A percentile compares a stretch with the other conserved stretches of the same genome.
These are phyloP conservation scores for Fusarium kyushuense DNA, from an alignment of 2,329 filamentous ascomycete species.

Conservation along the genomic window DNA sequence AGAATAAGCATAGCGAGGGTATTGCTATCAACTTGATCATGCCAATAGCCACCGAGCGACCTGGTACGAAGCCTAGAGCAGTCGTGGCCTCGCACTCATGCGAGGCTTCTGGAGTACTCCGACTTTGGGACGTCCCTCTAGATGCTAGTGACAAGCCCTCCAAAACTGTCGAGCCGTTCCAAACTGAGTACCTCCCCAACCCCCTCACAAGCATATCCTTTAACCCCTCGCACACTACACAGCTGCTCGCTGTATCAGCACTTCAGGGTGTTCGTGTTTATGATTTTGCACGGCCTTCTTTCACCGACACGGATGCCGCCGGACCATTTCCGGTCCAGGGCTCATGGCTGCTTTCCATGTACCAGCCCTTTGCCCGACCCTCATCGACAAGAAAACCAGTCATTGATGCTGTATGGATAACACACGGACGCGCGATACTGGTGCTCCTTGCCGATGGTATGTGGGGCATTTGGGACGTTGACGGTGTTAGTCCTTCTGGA, in stretches of 20 bases:
- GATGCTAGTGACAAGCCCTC: slow-evolving; percentile 53
- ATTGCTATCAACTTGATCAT: slow-evolving; percentile 66
- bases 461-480: slow-evolving; percentile 77
- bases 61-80: slow-evolving; percentile 55
- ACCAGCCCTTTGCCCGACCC: slow-evolving; percentile 66
- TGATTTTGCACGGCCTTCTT: slow-evolving; percentile 67
- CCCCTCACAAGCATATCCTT: slow-evolving; percentile 69
- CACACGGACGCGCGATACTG: slow-evolving; percentile 69
- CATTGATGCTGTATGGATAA: slow-evolving; percentile 72
- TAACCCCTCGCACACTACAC: slow-evolving; percentile 69
- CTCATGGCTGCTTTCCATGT: slow-evolving; percentile 73
- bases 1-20: slow-evolving; percentile 65
- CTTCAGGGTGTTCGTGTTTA: slow-evolving; percentile 71
- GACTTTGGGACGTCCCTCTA: slow-evolving; percentile 69
- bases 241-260: slow-evolving; percentile 68
- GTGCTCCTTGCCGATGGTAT: slow-evolving; percentile 71
- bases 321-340: slow-evolving; percentile 68
- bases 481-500: slow-evolving; percentile 64
- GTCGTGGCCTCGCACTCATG: slow-evolving; percentile 71
- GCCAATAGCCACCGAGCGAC: slow-evolving; percentile 56
- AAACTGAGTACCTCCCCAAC: slow-evolving; percentile 68
- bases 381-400: slow-evolving; percentile 67
- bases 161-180: slow-evolving; percentile 63
- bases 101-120: slow-evolving; percentile 69
- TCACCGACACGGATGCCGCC: slow-evolving; percentile 63